These are phyloP conservation scores for Aristolochia contorta DNA, from an alignment of 164 flowering plant genomes.

Conservation along the genomic window DNA sequence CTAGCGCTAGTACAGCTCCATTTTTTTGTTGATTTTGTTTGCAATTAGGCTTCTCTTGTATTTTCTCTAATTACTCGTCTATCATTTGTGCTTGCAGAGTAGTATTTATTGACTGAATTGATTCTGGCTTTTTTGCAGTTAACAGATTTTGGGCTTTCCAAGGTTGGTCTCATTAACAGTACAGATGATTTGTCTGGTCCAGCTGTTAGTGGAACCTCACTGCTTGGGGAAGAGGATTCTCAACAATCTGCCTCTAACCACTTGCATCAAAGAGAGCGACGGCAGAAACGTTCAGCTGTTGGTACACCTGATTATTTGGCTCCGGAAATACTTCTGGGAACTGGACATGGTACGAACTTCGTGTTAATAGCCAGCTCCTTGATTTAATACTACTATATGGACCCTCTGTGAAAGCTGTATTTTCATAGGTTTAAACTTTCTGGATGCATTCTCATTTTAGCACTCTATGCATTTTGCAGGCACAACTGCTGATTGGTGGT, in stretches of 20 bases:
- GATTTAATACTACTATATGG: not conserved
- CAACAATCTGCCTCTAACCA: slow-evolving; percentile 41
- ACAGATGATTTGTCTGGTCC: slow-evolving; percentile 98
- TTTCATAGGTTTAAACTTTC: not conserved
- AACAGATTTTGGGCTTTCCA: slow-evolving; percentile 98
- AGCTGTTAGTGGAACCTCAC: slow-evolving; percentile 78
- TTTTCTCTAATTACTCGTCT: not conserved
- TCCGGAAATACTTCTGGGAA: slow-evolving; percentile 97
- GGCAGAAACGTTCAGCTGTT: slow-evolving; percentile 93
- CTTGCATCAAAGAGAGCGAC: slow-evolving; percentile 50
- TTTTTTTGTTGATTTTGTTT: too few relatives aligned
- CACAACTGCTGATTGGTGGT: slow-evolving; percentile 99
- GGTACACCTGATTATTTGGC: slow-evolving; percentile 99
- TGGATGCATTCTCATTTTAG: not conserved
- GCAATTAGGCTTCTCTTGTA: too few relatives aligned
- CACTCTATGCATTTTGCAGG: slow-evolving; percentile 30
- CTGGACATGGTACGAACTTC: slow-evolving; percentile 73
- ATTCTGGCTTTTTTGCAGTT: slow-evolving; percentile 39
- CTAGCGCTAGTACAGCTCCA: too few relatives aligned
- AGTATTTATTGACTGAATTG: not conserved
- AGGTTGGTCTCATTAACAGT: slow-evolving; percentile 99
- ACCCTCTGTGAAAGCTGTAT: not conserved
- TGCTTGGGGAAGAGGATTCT: slow-evolving; percentile 67
- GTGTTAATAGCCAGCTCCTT: not conserved
- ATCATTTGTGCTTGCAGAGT: not conserved